A percentile compares a stretch with the other conserved stretches of the same genome.
Evolutionary conservation across 306 rosid genomes (phyloP).

Genomic region (Cicer pinnatifidum): DNA sequence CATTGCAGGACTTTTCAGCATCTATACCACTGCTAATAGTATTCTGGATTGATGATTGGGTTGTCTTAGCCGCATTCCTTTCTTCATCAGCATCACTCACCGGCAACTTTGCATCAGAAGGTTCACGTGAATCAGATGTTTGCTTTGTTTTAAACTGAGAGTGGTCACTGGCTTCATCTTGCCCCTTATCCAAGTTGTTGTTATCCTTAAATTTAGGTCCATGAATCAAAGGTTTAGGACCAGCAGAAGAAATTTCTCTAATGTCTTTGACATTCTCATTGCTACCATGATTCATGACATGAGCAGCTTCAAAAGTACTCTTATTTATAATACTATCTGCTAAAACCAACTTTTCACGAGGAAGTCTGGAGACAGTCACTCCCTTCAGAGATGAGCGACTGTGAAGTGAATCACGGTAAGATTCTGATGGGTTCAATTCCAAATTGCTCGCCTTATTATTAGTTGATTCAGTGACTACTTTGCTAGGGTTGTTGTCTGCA

Average conservation of each 20-base stretch:
- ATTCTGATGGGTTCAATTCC: constrained; percentile 46
- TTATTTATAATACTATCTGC: constrained; percentile 9
- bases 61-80: constrained; percentile 39
- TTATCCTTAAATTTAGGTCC: constrained; percentile 9
- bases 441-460: constrained; percentile 30
- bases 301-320: constrained; percentile 30
- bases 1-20: constrained; percentile 24
- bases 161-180: constrained; percentile 36
- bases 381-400: constrained; percentile 37
- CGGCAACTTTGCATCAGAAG: constrained; percentile 40
- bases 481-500: constrained; percentile 38
- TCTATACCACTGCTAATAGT: constrained; percentile 35
- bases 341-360: constrained; percentile 31
- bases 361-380: constrained; percentile 31
- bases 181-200: constrained; percentile 28
- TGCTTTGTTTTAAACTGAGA: constrained; percentile 42
- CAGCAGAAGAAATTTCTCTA: constrained; percentile 31
- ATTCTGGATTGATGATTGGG: constrained; percentile 48
- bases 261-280: constrained; percentile 30
- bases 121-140: constrained; percentile 47
- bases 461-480: constrained; percentile 40
- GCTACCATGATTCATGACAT: constrained; percentile 18
- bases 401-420: constrained; percentile 24
- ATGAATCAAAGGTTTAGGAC: constrained; percentile 21
- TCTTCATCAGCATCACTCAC: constrained; percentile 44